Evolutionary conservation across 345 rosid genomes (phyloP).

Genomic region (Trapa incisa): DNA sequence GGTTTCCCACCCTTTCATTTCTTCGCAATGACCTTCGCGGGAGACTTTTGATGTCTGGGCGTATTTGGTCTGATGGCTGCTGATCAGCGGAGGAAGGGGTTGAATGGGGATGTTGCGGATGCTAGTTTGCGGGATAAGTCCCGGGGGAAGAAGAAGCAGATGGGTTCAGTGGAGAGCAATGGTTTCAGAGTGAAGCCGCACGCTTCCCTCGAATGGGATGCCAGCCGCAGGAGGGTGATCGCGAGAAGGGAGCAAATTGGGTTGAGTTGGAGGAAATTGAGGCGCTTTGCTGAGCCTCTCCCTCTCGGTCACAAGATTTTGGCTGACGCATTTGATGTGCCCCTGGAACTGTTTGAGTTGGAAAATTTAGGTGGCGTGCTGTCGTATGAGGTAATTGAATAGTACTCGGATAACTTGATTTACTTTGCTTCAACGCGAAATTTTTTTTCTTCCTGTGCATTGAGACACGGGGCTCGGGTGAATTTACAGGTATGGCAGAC

Average conservation of each 20-base stretch:
- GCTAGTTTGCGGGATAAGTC: constrained; percentile 42
- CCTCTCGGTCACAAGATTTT: constrained; percentile 26
- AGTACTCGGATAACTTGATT: not conserved
- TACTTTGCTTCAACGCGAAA: constrained; percentile 10
- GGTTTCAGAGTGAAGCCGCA: constrained; percentile 44
- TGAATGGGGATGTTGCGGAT: constrained; percentile 48
- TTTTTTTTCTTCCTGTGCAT: constrained; percentile 4
- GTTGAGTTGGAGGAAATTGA: constrained; percentile 48
- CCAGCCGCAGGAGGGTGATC: constrained; percentile 39
- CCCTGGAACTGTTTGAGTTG: constrained; percentile 58
- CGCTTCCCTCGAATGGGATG: constrained; percentile 84
- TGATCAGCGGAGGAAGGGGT: constrained; percentile 68
- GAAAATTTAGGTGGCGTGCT: constrained; percentile 56
- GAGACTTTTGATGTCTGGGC: not conserved
- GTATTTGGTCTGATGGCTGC: constrained; percentile 45
- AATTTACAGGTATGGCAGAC: constrained; percentile 56
- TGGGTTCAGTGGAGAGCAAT: constrained; percentile 23
- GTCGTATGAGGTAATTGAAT: constrained; percentile 52
- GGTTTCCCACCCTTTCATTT: not conserved
- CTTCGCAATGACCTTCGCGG: not conserved
- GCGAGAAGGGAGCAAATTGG: constrained; percentile 87
- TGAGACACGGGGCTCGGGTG: constrained; percentile 4
- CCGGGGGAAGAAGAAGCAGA: constrained; percentile 55
- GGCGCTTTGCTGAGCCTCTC: constrained; percentile 35
- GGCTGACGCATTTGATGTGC: constrained; percentile 60